These are phyloP conservation scores for Herpetomonas tarakana DNA, from an alignment of 208 protist genomes.

Conservation along the genomic window DNA sequence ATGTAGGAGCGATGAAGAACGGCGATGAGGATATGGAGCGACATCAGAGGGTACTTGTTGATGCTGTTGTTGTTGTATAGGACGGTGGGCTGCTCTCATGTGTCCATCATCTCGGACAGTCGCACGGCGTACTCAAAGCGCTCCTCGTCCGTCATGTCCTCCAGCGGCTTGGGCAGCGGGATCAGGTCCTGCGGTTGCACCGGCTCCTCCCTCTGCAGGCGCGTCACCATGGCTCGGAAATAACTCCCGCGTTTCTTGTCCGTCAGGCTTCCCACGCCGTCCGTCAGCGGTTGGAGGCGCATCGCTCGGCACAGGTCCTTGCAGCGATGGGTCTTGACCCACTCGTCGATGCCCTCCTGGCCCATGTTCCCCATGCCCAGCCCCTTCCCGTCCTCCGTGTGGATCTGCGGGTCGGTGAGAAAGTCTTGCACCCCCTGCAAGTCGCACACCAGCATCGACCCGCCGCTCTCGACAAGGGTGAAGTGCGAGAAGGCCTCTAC, in stretches of 20 bases:
- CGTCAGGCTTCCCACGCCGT: not conserved
- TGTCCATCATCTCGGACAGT: constrained; percentile 10
- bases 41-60: too few species aligned
- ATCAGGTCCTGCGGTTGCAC: constrained; percentile 19
- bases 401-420: constrained; percentile 68
- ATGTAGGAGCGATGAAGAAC: too few species aligned
- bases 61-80: too few species aligned
- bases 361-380: constrained; percentile 62
- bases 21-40: too few species aligned
- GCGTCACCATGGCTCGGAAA: constrained; percentile 13
- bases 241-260: constrained; percentile 12
- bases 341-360: constrained; percentile 36
- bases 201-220: constrained; percentile 14
- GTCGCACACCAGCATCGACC: constrained; percentile 44
- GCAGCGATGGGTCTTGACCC: constrained; percentile 25
- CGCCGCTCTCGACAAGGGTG: constrained; percentile 30
- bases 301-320: constrained; percentile 18
- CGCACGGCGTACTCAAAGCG: constrained; percentile 21
- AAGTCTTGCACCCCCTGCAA: constrained; percentile 48
- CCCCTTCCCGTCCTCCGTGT: constrained; percentile 38
- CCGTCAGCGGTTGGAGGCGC: constrained; percentile 4
- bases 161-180: constrained; percentile 20
- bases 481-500: constrained; percentile 77
- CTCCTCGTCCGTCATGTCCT: constrained; percentile 36
- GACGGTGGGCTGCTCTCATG: too few species aligned